Evolutionary conservation across 192 early-diverging fungal genomes (phyloP).

Genomic region (Thoreauomyces humboldtii): DNA sequence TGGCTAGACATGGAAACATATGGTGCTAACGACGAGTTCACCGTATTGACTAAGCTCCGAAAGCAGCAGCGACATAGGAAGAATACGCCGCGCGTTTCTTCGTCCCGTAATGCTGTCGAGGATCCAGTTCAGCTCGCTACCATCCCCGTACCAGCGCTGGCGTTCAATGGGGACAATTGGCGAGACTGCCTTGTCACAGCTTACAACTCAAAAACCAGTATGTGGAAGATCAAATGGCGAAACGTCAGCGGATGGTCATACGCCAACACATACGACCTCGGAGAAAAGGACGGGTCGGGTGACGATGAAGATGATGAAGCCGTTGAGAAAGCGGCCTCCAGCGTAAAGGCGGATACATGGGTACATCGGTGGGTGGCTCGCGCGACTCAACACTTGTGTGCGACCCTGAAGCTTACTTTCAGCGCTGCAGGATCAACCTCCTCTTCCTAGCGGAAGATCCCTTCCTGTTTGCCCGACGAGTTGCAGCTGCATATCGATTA

Average conservation of each 20-base stretch:
- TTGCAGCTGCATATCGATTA: slow-evolving; percentile 38
- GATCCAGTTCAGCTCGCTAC: slow-evolving; percentile 24
- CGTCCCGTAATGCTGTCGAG: background rate
- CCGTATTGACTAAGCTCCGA: background rate
- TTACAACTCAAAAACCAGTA: slow-evolving; percentile 34
- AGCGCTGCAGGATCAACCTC: slow-evolving; percentile 42
- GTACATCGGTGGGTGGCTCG: slow-evolving; percentile 37
- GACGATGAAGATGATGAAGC: slow-evolving; percentile 13
- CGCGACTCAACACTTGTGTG: background rate
- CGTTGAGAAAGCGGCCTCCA: slow-evolving; percentile 10
- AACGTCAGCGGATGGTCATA: slow-evolving; percentile 42
- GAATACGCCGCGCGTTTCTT: no score
- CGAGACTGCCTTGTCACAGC: slow-evolving; percentile 42
- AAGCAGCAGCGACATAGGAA: no score
- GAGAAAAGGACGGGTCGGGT: slow-evolving; percentile 26
- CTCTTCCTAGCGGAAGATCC: slow-evolving; percentile 59
- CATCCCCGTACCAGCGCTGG: slow-evolving; percentile 47
- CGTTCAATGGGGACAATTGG: slow-evolving; percentile 37
- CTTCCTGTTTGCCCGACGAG: slow-evolving; percentile 38
- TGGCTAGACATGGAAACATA: slow-evolving; percentile 50
- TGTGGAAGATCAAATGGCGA: slow-evolving; percentile 48
- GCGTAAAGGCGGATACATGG: slow-evolving; percentile 39
- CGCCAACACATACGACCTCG: slow-evolving; percentile 8
- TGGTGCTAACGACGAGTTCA: slow-evolving; percentile 1
- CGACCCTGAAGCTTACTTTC: slow-evolving; percentile 2